Conservation (phyloP, 1,139 yeast genomes). For the Pichia sp. region DNA sequence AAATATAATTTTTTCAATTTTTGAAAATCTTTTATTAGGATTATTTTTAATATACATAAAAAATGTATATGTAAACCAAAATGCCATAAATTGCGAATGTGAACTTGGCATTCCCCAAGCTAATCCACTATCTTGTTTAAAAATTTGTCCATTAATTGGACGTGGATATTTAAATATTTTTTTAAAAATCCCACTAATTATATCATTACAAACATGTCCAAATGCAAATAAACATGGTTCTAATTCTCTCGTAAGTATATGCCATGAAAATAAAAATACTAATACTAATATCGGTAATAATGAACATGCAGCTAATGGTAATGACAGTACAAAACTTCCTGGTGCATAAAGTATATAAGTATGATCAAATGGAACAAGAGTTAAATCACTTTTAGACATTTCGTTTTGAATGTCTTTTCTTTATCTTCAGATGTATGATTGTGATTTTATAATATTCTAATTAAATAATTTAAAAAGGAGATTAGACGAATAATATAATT, state of each 20-base stretch:
- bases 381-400: background rate
- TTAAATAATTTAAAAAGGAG: too few species aligned
- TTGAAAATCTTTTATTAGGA: conserved; percentile 1
- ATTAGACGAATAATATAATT: too few species aligned
- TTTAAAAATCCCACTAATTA: conserved; percentile 64
- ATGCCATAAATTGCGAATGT: conserved; percentile 94
- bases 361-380: conserved; percentile 47
- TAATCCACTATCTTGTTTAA: conserved; percentile 25
- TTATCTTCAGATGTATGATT: too few species aligned
- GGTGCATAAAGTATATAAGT: conserved; percentile 81
- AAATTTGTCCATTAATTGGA: conserved; percentile 51
- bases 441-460: too few species aligned
- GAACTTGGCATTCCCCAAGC: conserved; percentile 94
- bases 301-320: conserved; percentile 64
- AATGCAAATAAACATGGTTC: conserved; percentile 79
- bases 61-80: conserved; percentile 58
- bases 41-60: conserved; percentile 42
- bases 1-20: conserved; percentile 12
- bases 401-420: too few species aligned
- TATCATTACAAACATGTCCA: conserved; percentile 80
- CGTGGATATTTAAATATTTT: conserved; percentile 62
- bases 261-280: conserved; percentile 79
- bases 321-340: conserved; percentile 47
- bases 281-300: conserved; percentile 77
- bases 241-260: conserved; percentile 71